These are phyloP conservation scores for Tricholoma bakamatsutake DNA, from an alignment of 768 basidiomycete species.

Conservation along the genomic window DNA sequence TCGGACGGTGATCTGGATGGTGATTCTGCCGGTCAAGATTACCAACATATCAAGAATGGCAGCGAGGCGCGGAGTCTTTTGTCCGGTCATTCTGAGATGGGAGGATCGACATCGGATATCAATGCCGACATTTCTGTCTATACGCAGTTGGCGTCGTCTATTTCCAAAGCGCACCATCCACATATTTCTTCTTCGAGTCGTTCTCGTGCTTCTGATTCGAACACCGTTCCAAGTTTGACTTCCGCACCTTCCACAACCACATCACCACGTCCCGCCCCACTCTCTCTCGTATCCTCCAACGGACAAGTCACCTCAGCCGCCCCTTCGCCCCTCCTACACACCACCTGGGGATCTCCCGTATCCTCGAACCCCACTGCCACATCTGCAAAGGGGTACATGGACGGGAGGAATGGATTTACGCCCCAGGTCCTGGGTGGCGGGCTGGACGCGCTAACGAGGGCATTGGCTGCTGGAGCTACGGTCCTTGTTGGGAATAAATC, in stretches of 20 bases:
- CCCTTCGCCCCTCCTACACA: slow-evolving; percentile 26
- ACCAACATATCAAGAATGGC: not conserved
- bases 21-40: not conserved
- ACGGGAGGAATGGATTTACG: slow-evolving; percentile 5
- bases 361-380: slow-evolving; percentile 5
- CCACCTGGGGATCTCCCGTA: slow-evolving; percentile 32
- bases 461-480: not conserved
- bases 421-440: not conserved
- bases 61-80: no score
- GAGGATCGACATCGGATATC: slow-evolving; percentile 12
- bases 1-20: not conserved
- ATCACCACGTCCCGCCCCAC: slow-evolving; percentile 23
- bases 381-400: slow-evolving; percentile 3
- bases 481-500: not conserved
- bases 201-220: not conserved
- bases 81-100: slow-evolving; percentile 5
- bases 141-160: slow-evolving; percentile 18
- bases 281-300: slow-evolving; percentile 14
- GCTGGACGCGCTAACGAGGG: not conserved
- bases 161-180: not conserved
- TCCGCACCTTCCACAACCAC: not conserved
- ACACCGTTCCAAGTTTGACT: not conserved
- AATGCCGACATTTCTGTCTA: slow-evolving; percentile 33
- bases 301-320: not conserved
- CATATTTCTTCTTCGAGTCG: not conserved